phyloP scores from a whole-genome alignment of 78 protist species.

The Dictyostelium firmibasis region DNA sequence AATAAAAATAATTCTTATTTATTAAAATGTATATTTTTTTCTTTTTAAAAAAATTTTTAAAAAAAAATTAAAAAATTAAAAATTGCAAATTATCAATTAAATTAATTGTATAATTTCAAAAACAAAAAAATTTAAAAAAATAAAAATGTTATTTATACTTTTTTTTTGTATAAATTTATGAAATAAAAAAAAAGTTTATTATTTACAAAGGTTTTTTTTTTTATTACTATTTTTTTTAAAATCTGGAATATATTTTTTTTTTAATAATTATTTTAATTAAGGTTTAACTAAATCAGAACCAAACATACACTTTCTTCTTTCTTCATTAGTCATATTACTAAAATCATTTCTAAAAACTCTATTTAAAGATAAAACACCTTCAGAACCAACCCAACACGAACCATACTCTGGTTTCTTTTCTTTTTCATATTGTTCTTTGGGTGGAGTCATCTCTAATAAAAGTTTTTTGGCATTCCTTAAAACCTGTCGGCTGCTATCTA shows the following conservation, averaged over 20 bases:
- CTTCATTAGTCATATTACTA: constrained; percentile 54
- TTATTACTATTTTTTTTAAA: too few relatives aligned
- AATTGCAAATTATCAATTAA: not conserved
- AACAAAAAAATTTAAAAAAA: too few relatives aligned
- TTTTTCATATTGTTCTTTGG: constrained; percentile 25
- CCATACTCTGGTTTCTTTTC: constrained; percentile 36
- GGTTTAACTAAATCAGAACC: constrained; percentile 77
- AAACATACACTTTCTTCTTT: constrained; percentile 69
- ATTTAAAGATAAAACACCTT: constrained; percentile 60
- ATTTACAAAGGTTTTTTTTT: too few relatives aligned
- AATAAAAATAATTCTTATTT: not conserved
- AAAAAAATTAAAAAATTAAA: not conserved
- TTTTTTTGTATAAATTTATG: not conserved
- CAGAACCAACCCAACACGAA: constrained; percentile 77
- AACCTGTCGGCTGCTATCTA: constrained; percentile 82
- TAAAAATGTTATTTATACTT: not conserved
- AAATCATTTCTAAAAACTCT: constrained; percentile 62
- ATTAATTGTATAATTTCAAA: not conserved
- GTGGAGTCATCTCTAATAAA: constrained; percentile 46
- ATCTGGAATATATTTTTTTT: too few relatives aligned
- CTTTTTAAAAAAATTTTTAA: too few relatives aligned
- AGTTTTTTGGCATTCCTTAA: constrained; percentile 81
- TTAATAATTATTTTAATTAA: too few relatives aligned
- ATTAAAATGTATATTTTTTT: not conserved
- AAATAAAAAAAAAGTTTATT: too few relatives aligned